These are phyloP conservation scores for Solanum verrucosum DNA, from an alignment of 257 asterid species.

Conservation along the genomic window DNA sequence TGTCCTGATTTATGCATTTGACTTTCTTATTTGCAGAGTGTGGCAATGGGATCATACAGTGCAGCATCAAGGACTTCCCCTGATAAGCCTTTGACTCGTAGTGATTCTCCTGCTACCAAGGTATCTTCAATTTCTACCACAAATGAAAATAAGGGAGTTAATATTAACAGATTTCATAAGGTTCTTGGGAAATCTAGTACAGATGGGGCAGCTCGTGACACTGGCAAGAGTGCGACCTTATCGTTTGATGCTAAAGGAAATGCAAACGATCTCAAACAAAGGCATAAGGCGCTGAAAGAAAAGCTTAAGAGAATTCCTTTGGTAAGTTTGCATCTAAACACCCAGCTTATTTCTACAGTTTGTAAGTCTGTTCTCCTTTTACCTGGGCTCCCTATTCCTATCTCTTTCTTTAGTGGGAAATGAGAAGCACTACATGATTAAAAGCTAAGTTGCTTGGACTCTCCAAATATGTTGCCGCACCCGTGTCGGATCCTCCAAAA, in stretches of 20 bases:
- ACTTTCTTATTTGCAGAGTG: neutral
- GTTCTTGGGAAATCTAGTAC: slow-evolving; percentile 99
- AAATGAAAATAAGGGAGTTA: slow-evolving; percentile 99
- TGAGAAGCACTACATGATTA: neutral
- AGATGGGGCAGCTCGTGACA: slow-evolving; percentile 78
- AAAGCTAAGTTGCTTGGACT: neutral
- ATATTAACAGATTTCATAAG: slow-evolving; percentile 96
- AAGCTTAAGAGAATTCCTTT: slow-evolving; percentile 23
- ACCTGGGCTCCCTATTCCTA: neutral
- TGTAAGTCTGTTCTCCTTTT: neutral
- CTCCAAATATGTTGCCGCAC: neutral
- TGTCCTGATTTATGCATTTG: neutral
- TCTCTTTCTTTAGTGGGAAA: neutral
- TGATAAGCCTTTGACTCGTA: neutral
- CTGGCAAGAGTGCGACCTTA: slow-evolving; percentile 61
- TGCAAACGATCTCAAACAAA: neutral
- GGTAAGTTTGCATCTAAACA: neutral
- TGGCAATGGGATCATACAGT: neutral
- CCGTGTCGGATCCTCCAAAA: too few species aligned
- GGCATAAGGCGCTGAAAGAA: slow-evolving; percentile 33
- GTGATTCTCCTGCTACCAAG: neutral
- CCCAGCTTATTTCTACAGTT: neutral
- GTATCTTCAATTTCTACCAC: slow-evolving; percentile 9
- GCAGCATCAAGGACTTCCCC: neutral
- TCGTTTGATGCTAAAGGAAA: slow-evolving; percentile 43